Conservation (phyloP, 257 asterid species). For the Euphrasia confusa region DNA sequence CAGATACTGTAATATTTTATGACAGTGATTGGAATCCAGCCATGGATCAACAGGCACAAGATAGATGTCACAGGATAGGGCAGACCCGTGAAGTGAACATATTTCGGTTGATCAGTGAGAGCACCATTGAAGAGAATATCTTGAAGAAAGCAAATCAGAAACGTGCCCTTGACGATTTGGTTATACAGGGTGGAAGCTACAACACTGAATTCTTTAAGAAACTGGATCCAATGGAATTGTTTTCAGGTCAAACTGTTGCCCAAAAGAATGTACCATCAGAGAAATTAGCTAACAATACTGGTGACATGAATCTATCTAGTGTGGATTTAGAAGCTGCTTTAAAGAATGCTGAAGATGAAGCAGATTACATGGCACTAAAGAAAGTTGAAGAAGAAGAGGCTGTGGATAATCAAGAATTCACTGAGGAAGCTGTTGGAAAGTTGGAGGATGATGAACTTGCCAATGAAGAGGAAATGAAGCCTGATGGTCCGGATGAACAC, state of each 20-base stretch:
- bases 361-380: conserved; percentile 97
- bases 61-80: conserved; percentile 99
- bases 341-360: conserved; percentile 97
- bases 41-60: conserved; percentile 99
- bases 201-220: conserved; percentile 94
- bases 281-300: conserved; percentile 36
- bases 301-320: conserved; percentile 59
- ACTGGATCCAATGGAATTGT: conserved; percentile 87
- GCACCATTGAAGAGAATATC: conserved; percentile 97
- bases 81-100: conserved; percentile 98
- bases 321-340: conserved; percentile 96
- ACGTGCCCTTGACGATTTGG: conserved; percentile 92
- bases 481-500: conserved; percentile 57
- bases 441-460: conserved; percentile 88
- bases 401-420: conserved; percentile 96
- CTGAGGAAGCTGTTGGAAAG: conserved; percentile 83
- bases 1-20: conserved; percentile 94
- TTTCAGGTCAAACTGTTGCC: conserved; percentile 62
- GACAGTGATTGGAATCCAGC: conserved; percentile 99
- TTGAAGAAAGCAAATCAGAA: conserved; percentile 95
- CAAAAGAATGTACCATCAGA: conserved; percentile 36
- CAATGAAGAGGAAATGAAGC: conserved; percentile 78
- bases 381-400: conserved; percentile 99
- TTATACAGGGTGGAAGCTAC: conserved; percentile 93
- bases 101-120: conserved; percentile 91